phyloP scores from a whole-genome alignment of 169 alveolate species.

The Condylostoma magnum region DNA sequence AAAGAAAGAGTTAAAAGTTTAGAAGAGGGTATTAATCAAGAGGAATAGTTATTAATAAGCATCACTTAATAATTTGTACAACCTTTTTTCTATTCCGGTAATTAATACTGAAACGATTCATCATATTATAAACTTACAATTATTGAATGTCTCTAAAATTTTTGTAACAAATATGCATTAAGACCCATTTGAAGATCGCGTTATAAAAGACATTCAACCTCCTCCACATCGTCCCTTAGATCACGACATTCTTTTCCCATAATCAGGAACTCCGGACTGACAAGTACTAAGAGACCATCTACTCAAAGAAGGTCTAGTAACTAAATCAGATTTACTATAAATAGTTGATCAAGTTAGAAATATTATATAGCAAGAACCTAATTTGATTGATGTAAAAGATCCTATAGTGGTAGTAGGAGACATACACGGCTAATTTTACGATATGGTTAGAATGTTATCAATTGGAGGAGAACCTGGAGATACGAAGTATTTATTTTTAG shows the following conservation, averaged over 20 bases:
- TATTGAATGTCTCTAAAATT: too few species aligned
- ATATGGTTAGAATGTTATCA: conserved; percentile 76
- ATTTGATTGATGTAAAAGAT: conserved; percentile 78
- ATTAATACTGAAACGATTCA: too few species aligned
- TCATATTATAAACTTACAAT: too few species aligned
- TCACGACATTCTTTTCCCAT: not conserved
- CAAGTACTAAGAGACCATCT: conserved; percentile 76
- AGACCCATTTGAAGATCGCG: conserved; percentile 22
- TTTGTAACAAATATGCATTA: too few species aligned
- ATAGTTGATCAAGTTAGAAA: conserved; percentile 71
- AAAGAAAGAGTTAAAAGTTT: too few species aligned
- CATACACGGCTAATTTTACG: conserved; percentile 92
- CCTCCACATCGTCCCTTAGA: conserved; percentile 22
- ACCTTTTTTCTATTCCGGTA: too few species aligned
- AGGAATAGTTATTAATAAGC: too few species aligned
- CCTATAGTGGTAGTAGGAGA: conserved; percentile 93
- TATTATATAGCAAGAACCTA: conserved; percentile 83
- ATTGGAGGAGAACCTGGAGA: conserved; percentile 84
- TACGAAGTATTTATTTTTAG: conserved; percentile 92
- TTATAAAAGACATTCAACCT: not conserved
- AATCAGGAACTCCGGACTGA: conserved; percentile 87
- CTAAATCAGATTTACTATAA: conserved; percentile 76
- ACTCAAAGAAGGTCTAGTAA: conserved; percentile 85
- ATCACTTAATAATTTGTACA: too few species aligned
- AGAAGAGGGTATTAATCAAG: too few species aligned